A percentile compares a stretch with the other conserved stretches of the same genome.
Evolutionary conservation across 176 grass and related monocot species (phyloP).

Genomic region (Dendrocalamus sinicus): DNA sequence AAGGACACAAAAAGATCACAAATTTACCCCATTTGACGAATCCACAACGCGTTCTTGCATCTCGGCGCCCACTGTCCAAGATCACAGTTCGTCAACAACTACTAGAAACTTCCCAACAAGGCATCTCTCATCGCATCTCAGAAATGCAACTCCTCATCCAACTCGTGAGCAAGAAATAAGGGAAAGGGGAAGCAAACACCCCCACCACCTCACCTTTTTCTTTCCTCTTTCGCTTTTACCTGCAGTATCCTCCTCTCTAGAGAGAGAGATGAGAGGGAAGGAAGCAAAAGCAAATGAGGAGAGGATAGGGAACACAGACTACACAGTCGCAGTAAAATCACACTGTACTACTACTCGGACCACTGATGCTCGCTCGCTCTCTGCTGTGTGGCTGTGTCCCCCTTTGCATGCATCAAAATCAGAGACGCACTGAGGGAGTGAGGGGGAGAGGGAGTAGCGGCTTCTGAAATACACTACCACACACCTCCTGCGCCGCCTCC

Average conservation of each 20-base stretch:
- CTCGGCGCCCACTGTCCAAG: neutral
- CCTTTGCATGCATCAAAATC: constrained; percentile 86
- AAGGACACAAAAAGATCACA: constrained; percentile 28
- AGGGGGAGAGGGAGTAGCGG: neutral
- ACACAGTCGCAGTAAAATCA: constrained; percentile 55
- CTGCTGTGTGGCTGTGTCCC: constrained; percentile 40
- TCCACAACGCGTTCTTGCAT: neutral
- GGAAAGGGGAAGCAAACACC: neutral
- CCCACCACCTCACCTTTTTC: constrained; percentile 32
- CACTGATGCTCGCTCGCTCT: constrained; percentile 23
- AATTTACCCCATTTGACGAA: constrained; percentile 4
- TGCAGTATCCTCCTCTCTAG: neutral
- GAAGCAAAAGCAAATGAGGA: neutral
- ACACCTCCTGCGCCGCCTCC: constrained; percentile 22
- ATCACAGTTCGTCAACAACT: neutral
- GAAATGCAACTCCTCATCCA: neutral
- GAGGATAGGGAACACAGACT: constrained; percentile 14
- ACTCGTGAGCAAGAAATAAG: constrained; percentile 39
- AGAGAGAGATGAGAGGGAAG: neutral
- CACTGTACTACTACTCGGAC: constrained; percentile 41
- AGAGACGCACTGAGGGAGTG: constrained; percentile 48
- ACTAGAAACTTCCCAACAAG: neutral
- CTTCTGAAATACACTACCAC: constrained; percentile 56
- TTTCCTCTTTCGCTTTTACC: constrained; percentile 16
- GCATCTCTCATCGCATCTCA: constrained; percentile 11